Percentiles rank a stretch among this genome's conserved stretches.
These are phyloP conservation scores for Argentina anserina DNA, from an alignment of 306 rosid species.

Conservation along the genomic window DNA sequence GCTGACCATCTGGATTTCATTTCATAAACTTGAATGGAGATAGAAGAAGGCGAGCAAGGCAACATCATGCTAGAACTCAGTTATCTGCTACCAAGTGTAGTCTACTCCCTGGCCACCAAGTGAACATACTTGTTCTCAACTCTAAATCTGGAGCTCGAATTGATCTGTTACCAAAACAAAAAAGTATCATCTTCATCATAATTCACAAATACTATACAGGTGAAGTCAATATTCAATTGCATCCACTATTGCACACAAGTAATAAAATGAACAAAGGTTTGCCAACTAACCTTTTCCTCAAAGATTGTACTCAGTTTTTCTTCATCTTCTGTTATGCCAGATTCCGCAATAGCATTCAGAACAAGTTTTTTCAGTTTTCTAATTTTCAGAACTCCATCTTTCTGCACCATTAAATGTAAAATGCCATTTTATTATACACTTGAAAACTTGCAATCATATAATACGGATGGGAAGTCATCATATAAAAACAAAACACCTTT, in stretches of 20 bases:
- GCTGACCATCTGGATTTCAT: background rate
- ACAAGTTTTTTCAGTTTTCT: slow-evolving; percentile 64
- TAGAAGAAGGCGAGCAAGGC: slow-evolving; percentile 14
- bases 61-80: slow-evolving; percentile 6
- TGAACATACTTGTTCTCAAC: slow-evolving; percentile 66
- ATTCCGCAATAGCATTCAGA: slow-evolving; percentile 55
- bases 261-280: background rate
- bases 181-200: background rate
- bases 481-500: background rate
- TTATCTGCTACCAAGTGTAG: background rate
- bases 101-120: slow-evolving; percentile 53
- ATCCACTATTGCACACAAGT: background rate
- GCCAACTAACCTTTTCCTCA: slow-evolving; percentile 55
- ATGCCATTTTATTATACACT: background rate
- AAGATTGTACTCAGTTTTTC: slow-evolving; percentile 44
- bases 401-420: slow-evolving; percentile 43
- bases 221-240: background rate
- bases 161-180: slow-evolving; percentile 47
- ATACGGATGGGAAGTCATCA: background rate
- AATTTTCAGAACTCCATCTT: slow-evolving; percentile 69
- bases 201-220: background rate
- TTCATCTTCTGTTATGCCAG: slow-evolving; percentile 58
- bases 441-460: background rate
- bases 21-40: slow-evolving; percentile 8
- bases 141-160: slow-evolving; percentile 71